Evolutionary conservation across 2,329 filamentous ascomycete species (phyloP).

Genomic region (Pseudogymnoascus sp.): DNA sequence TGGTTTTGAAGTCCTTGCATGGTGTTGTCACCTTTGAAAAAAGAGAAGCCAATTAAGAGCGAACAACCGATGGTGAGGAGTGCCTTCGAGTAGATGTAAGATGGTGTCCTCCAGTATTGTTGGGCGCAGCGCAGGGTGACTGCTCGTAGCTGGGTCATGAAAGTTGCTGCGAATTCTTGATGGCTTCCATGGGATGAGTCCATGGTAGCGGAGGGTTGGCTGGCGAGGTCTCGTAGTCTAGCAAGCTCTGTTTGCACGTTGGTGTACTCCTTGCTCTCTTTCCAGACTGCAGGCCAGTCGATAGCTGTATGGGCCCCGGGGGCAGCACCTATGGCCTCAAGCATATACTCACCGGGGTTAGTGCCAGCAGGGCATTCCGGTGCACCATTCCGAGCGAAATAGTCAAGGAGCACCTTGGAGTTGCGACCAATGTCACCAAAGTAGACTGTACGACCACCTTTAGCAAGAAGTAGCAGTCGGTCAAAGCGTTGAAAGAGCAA

Average conservation of each 20-base stretch:
- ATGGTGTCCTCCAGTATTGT: constrained; percentile 67
- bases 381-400: constrained; percentile 57
- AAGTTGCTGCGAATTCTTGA: constrained; percentile 68
- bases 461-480: constrained; percentile 55
- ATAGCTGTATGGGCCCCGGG: constrained; percentile 34
- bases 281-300: constrained; percentile 68
- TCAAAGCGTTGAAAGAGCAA: constrained; percentile 52
- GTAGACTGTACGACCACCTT: constrained; percentile 61
- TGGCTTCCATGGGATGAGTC: constrained; percentile 37
- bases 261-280: neutral
- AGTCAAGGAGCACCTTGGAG: constrained; percentile 48
- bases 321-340: constrained; percentile 38
- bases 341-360: constrained; percentile 43
- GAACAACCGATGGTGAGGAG: constrained; percentile 44
- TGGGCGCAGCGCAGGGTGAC: constrained; percentile 61
- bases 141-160: constrained; percentile 53
- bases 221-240: neutral
- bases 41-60: constrained; percentile 61
- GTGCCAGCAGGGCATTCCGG: constrained; percentile 40
- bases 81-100: constrained; percentile 65
- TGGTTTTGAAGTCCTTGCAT: constrained; percentile 62
- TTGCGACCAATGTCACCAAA: constrained; percentile 60
- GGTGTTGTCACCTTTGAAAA: constrained; percentile 51
- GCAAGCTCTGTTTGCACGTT: constrained; percentile 21
- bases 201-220: constrained; percentile 2